Base-by-base conservation (phyloP, 2,329 filamentous ascomycete species). In the Fusarium sp. region DNA sequence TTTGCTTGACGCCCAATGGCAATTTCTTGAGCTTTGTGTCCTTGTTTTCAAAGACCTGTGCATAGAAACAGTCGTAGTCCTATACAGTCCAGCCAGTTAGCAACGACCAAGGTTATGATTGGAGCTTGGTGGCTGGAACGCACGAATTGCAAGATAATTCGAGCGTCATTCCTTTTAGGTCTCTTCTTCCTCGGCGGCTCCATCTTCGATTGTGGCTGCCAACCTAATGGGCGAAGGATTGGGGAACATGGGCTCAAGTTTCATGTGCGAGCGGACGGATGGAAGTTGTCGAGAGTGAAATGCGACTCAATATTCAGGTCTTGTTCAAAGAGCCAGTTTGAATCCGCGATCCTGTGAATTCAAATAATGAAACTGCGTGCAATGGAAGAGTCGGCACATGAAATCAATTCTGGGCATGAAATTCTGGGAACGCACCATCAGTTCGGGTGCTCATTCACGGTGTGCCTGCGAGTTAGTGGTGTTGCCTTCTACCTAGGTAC, bases 11-110 rank as follows among this genome's bases (percentile, higher is more conserved):
- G 40, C 94, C 95, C 38, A 98, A 85, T 11, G 95, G 94, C 23
- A 93, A 83, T 3, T 88, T 86, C 79, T 90, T 94, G 64, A 98
- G 85, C 5, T 87, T 85, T 1, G 95, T 94, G 73, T 93, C 91
- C 79, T 93, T 92, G 73, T 92, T 92, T 83, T 98, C 95, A 75
- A 96, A 92, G 13, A 96, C 95, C 56, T 94, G 94, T 28, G 95
- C 95, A 81, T 98, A 98, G 86, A 98, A 98, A 85, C 94, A 97
- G 84, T 96, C 94, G 81, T 95, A 94, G 82, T 94, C 91, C 90
- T 92, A 42, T 46, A 35, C 43, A 19, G 63, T 16, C 32, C 49
- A 25, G 60, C 18, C 35, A 66, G 58, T 32, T 46, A 60, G 67
- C 72, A 52, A 77, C 70, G 32, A 38, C 40, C 23, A 43, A 49